A percentile compares a stretch with the other conserved stretches of the same genome.
These are phyloP conservation scores for Blastobotrys chiropterorum DNA, from an alignment of 805 yeast species.

Conservation along the genomic window DNA sequence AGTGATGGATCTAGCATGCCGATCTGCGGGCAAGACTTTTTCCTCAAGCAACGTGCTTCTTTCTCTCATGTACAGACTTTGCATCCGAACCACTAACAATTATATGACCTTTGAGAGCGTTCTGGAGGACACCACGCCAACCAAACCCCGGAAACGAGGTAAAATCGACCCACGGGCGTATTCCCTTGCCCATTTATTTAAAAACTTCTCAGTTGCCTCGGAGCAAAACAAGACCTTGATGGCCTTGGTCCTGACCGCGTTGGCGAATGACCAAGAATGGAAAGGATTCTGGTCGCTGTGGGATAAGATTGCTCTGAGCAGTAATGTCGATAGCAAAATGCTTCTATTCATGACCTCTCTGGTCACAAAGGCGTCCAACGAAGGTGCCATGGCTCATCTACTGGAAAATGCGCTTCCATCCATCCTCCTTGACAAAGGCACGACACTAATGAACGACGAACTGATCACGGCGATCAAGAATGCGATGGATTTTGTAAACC, in stretches of 20 bases:
- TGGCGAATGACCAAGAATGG: slow-evolving; percentile 25
- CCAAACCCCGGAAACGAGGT: slow-evolving; percentile 13
- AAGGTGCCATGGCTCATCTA: slow-evolving; percentile 18
- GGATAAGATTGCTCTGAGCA: slow-evolving; percentile 16
- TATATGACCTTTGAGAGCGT: slow-evolving; percentile 21
- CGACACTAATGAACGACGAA: slow-evolving; percentile 8
- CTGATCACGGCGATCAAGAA: slow-evolving; percentile 9
- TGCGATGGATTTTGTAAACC: slow-evolving; percentile 22
- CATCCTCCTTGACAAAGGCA: slow-evolving; percentile 2
- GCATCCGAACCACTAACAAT: slow-evolving; percentile 15
- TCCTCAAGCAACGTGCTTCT: slow-evolving; percentile 20
- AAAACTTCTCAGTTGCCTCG: slow-evolving; percentile 3
- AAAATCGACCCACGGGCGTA: slow-evolving; percentile 16
- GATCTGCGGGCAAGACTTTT: slow-evolving; percentile 20
- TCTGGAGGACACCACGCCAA: slow-evolving; percentile 18
- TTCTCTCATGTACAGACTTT: slow-evolving; percentile 24
- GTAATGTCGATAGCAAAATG: slow-evolving; percentile 17
- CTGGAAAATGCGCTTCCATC: slow-evolving; percentile 22
- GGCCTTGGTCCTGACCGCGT: slow-evolving; percentile 24
- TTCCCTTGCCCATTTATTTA: slow-evolving; percentile 13
- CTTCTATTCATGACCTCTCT: slow-evolving; percentile 23
- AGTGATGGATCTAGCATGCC: slow-evolving; percentile 21
- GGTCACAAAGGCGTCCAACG: slow-evolving; percentile 27
- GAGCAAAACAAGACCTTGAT: slow-evolving; percentile 11
- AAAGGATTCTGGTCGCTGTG: slow-evolving; percentile 29